Conservation (phyloP, 495 filamentous ascomycete genomes). For the Neohortaea acidophila region DNA sequence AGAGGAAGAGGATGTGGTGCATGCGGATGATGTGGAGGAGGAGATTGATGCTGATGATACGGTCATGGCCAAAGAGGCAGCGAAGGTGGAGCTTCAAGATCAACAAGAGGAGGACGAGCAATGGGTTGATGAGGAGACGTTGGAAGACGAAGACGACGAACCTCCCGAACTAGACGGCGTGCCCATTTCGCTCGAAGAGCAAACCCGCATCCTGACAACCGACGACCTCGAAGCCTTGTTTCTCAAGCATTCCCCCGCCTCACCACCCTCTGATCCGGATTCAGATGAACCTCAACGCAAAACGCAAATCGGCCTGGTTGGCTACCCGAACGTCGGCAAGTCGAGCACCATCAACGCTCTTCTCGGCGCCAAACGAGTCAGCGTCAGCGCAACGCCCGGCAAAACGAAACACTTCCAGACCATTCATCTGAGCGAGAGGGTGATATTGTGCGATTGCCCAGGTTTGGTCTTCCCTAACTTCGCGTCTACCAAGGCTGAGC, state of each 20-base stretch:
- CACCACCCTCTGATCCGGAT: slow-evolving; percentile 19
- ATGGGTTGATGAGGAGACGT: slow-evolving; percentile 23
- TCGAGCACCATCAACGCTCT: slow-evolving; percentile 98
- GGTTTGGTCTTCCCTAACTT: slow-evolving; percentile 99
- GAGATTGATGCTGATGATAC: slow-evolving; percentile 16
- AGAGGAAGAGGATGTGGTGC: slow-evolving; percentile 15
- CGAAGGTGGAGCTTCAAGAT: slow-evolving; percentile 21
- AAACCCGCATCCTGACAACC: slow-evolving; percentile 70
- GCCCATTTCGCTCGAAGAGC: slow-evolving; percentile 27
- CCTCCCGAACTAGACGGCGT: slow-evolving; percentile 20
- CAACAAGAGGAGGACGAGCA: slow-evolving; percentile 29
- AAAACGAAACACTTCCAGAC: slow-evolving; percentile 99
- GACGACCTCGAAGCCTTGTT: slow-evolving; percentile 88
- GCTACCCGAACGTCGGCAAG: slow-evolving; percentile 98
- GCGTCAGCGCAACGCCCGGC: slow-evolving; percentile 89
- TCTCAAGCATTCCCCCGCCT: slow-evolving; percentile 36
- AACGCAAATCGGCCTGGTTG: slow-evolving; percentile 82
- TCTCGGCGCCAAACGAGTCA: slow-evolving; percentile 95
- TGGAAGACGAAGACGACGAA: slow-evolving; percentile 10
- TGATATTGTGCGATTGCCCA: slow-evolving; percentile 94
- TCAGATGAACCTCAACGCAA: slow-evolving; percentile 37
- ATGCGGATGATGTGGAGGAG: slow-evolving; percentile 19
- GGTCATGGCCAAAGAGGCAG: slow-evolving; percentile 10
- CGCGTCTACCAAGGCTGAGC: slow-evolving; percentile 86
- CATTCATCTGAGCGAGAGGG: slow-evolving; percentile 74